A percentile compares a stretch with the other conserved stretches of the same genome.
Evolutionary conservation across 805 yeast species (phyloP).

Genomic region (Nakazawaea wickerhamii): DNA sequence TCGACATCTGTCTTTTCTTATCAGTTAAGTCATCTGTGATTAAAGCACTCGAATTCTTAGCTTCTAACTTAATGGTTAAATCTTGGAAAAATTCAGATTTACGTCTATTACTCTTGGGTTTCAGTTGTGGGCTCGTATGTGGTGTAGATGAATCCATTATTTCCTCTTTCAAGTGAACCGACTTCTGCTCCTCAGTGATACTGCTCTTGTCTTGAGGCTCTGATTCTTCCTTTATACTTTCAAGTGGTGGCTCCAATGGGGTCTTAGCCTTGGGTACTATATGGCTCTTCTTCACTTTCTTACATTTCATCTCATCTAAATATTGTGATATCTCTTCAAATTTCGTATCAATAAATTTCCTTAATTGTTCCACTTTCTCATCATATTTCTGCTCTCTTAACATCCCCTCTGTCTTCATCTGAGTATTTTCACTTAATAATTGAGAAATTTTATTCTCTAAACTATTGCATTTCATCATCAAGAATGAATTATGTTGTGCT

Average conservation of each 20-base stretch:
- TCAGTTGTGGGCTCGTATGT: too few species aligned
- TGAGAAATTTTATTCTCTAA: conserved; percentile 48
- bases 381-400: conserved; percentile 14
- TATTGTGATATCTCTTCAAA: conserved; percentile 14
- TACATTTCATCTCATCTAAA: conserved; percentile 14
- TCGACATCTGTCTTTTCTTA: conserved; percentile 7
- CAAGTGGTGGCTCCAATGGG: too few species aligned
- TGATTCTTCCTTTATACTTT: too few species aligned
- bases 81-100: too few species aligned
- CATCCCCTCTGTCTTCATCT: conserved; percentile 29
- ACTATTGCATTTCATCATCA: conserved; percentile 45
- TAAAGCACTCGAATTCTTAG: too few species aligned
- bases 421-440: conserved; percentile 44
- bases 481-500: conserved; percentile 51
- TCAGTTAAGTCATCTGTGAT: conserved; percentile 11
- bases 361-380: conserved; percentile 12
- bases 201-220: too few species aligned
- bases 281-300: conserved; percentile 19
- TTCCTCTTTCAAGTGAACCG: too few species aligned
- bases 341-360: conserved; percentile 12
- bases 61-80: too few species aligned
- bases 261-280: conserved; percentile 21
- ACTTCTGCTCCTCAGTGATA: too few species aligned
- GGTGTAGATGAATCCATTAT: too few species aligned
- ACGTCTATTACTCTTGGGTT: too few species aligned